Evolutionary conservation across 2,329 filamentous ascomycete species (phyloP).

Genomic region (Penicillium verrucosum): DNA sequence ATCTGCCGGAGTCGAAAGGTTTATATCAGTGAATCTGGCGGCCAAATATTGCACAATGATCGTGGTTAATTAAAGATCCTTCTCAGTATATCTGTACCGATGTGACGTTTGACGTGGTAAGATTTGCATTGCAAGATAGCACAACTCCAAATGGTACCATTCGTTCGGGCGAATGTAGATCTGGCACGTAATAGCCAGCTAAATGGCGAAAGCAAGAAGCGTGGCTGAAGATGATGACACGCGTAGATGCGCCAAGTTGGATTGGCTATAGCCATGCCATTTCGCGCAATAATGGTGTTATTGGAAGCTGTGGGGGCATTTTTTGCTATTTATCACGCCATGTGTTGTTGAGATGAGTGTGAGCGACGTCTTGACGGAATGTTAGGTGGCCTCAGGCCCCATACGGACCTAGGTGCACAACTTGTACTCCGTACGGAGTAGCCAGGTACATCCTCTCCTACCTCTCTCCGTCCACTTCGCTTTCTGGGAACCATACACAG

Average conservation of each 20-base stretch:
- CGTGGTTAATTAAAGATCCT: no score
- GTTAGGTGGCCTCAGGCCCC: background rate
- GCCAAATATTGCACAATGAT: background rate
- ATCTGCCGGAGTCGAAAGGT: background rate
- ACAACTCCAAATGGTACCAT: background rate
- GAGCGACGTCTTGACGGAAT: background rate
- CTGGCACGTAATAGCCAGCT: background rate
- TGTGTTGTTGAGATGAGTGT: background rate
- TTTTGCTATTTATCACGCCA: background rate
- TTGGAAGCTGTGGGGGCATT: background rate
- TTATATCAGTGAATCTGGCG: background rate
- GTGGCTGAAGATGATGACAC: background rate
- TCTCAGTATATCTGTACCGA: background rate
- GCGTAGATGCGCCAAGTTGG: background rate
- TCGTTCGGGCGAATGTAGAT: background rate
- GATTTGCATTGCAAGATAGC: background rate
- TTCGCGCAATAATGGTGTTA: background rate
- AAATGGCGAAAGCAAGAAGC: background rate
- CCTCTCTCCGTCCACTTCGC: background rate
- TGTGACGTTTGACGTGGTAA: background rate
- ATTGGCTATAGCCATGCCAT: background rate
- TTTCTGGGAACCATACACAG: background rate
- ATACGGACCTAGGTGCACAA: background rate
- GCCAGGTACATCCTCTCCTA: background rate
- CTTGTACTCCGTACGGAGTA: no score